These are phyloP conservation scores for Juglanconis sp. DNA, from an alignment of 2,329 filamentous ascomycete genomes.

Conservation along the genomic window DNA sequence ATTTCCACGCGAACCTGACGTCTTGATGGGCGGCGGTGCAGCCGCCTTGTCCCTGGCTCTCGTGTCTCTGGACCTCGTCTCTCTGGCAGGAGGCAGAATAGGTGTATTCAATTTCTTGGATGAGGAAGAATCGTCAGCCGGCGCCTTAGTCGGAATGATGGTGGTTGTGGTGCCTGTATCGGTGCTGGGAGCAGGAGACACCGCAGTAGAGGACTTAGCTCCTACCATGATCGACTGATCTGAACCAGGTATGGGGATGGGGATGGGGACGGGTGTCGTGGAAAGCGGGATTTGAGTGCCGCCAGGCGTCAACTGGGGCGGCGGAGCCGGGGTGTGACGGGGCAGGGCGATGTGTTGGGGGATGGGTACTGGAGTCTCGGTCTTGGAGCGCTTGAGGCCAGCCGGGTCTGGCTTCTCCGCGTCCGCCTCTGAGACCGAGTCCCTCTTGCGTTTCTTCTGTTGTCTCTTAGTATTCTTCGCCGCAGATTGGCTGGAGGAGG, in stretches of 20 bases:
- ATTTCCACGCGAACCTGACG: slow-evolving; percentile 20
- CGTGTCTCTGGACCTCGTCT: slow-evolving; percentile 31
- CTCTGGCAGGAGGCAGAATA: slow-evolving; percentile 31
- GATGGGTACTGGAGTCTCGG: slow-evolving; percentile 36
- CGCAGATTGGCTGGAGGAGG: slow-evolving; percentile 14
- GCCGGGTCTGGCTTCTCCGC: slow-evolving; percentile 25
- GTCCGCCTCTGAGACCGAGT: slow-evolving; percentile 27
- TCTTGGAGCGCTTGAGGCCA: slow-evolving; percentile 34
- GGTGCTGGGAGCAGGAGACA: slow-evolving; percentile 25
- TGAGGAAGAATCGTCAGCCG: slow-evolving; percentile 28
- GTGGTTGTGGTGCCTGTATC: slow-evolving; percentile 21
- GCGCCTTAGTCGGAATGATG: slow-evolving; percentile 26
- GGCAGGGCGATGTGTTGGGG: slow-evolving; percentile 26
- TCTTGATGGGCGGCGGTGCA: slow-evolving; percentile 10
- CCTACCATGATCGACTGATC: slow-evolving; percentile 24
- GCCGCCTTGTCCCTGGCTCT: slow-evolving; percentile 17
- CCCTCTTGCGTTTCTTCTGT: slow-evolving; percentile 33
- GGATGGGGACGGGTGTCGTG: slow-evolving; percentile 33
- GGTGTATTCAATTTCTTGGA: slow-evolving; percentile 32
- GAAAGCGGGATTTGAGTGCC: slow-evolving; percentile 23
- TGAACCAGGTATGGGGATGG: slow-evolving; percentile 28
- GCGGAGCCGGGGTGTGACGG: slow-evolving; percentile 23
- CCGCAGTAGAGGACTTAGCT: slow-evolving; percentile 21
- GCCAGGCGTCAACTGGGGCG: slow-evolving; percentile 15
- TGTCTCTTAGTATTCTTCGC: slow-evolving; percentile 22